These are phyloP conservation scores for Nemania sp. DNA, from an alignment of 2,329 filamentous ascomycete genomes.

Conservation along the genomic window DNA sequence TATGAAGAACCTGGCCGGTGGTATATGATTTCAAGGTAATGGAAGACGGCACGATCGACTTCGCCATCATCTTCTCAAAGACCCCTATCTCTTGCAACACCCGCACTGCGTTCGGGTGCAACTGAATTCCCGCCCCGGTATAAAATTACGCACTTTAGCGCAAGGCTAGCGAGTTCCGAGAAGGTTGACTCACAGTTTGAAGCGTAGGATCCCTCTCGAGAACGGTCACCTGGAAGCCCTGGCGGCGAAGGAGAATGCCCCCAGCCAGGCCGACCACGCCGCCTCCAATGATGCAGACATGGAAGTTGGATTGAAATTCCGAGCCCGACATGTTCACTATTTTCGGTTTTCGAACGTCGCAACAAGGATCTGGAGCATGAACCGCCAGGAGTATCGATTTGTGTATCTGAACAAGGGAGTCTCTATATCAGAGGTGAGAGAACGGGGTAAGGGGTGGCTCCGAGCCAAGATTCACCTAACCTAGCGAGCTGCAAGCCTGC, in stretches of 20 bases:
- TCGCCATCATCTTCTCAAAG: constrained; percentile 25
- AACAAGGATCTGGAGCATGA: not conserved
- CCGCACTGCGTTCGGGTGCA: constrained; percentile 32
- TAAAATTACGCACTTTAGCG: constrained; percentile 6
- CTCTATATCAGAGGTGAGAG: too few species aligned
- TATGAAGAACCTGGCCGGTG: constrained; percentile 29
- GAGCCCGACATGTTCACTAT: constrained; percentile 2
- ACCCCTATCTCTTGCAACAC: constrained; percentile 29
- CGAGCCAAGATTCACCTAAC: not conserved
- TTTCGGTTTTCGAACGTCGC: not conserved
- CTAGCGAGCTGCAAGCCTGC: not conserved
- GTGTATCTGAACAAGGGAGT: not conserved
- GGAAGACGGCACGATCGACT: constrained; percentile 20
- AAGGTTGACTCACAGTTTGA: constrained; percentile 23
- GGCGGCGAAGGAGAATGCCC: constrained; percentile 29
- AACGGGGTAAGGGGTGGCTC: not conserved
- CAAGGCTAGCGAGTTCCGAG: not conserved
- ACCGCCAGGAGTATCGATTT: not conserved
- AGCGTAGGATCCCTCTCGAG: constrained; percentile 27
- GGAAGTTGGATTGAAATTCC: constrained; percentile 14
- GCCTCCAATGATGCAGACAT: constrained; percentile 31
- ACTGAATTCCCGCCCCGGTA: constrained; percentile 31
- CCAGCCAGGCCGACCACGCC: constrained; percentile 30
- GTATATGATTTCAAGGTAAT: constrained; percentile 30
- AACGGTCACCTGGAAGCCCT: constrained; percentile 31